These are phyloP conservation scores for Talaromyces stipitatus DNA, from an alignment of 495 filamentous ascomycete genomes.

Conservation along the genomic window DNA sequence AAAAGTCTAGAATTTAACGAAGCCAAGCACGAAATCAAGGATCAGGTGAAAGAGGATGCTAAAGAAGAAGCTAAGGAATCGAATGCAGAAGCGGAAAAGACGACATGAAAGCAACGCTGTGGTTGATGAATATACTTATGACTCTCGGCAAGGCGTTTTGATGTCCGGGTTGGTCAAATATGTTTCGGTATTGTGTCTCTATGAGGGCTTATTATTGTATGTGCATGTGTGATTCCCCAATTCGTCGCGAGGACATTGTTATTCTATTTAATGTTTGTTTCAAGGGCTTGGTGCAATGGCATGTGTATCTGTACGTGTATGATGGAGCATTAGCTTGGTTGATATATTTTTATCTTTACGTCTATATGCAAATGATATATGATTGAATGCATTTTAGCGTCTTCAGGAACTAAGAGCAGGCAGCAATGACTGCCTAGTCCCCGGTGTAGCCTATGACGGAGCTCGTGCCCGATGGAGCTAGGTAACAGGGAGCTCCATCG, in stretches of 20 bases:
- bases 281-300: not conserved
- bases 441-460: not conserved
- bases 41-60: not conserved
- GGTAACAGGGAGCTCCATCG: not conserved
- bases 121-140: not conserved
- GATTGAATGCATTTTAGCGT: too few relatives aligned
- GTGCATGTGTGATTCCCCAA: not conserved
- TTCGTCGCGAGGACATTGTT: not conserved
- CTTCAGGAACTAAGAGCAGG: too few relatives aligned
- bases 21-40: not conserved
- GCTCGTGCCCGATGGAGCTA: not conserved
- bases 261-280: not conserved
- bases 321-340: not conserved
- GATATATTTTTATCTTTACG: not conserved
- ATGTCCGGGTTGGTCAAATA: not conserved
- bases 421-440: not conserved
- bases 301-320: not conserved
- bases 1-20: not conserved
- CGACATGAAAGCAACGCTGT: not conserved
- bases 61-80: not conserved
- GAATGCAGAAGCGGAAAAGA: not conserved
- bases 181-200: not conserved
- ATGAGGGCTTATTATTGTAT: not conserved
- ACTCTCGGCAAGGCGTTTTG: not conserved
- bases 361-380: too few relatives aligned